Evolutionary conservation across 148 eudicot genomes (phyloP).

Genomic region (Spergularia bocconei): DNA sequence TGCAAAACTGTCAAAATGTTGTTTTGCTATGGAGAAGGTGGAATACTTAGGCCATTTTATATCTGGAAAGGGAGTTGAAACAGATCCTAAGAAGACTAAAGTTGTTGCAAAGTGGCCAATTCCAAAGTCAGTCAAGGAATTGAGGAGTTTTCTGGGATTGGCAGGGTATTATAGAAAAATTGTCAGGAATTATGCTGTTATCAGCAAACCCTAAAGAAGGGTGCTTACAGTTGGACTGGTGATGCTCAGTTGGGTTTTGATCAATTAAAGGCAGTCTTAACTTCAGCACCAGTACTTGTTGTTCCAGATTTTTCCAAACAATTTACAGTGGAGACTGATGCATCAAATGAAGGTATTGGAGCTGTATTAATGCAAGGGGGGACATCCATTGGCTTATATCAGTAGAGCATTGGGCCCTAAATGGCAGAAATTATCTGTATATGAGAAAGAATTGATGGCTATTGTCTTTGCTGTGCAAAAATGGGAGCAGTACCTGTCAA

Average conservation of each 20-base stretch:
- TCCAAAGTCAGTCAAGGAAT: not conserved
- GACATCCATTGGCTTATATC: too few relatives aligned
- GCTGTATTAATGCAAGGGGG: not conserved
- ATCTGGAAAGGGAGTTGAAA: not conserved
- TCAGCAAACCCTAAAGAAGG: not conserved
- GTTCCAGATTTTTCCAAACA: not conserved
- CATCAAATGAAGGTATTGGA: not conserved
- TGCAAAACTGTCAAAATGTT: not conserved
- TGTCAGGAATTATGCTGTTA: not conserved
- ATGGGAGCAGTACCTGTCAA: too few relatives aligned
- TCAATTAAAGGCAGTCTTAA: not conserved
- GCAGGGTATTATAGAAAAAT: not conserved
- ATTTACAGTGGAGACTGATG: conserved; percentile 4
- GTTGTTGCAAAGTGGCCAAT: not conserved
- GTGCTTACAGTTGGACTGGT: not conserved
- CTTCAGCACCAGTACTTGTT: not conserved
- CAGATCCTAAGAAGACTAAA: not conserved
- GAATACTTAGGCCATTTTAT: not conserved
- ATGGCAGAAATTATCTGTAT: too few relatives aligned
- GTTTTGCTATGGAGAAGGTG: not conserved
- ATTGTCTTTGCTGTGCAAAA: too few relatives aligned
- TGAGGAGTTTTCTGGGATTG: not conserved
- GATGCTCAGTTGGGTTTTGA: not conserved
- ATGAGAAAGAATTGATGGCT: too few relatives aligned
- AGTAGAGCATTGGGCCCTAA: too few relatives aligned